A percentile compares a stretch with the other conserved stretches of the same genome.
These are phyloP conservation scores for Chaetomiaceae sp. DNA, from an alignment of 2,329 filamentous ascomycete genomes.

Conservation along the genomic window DNA sequence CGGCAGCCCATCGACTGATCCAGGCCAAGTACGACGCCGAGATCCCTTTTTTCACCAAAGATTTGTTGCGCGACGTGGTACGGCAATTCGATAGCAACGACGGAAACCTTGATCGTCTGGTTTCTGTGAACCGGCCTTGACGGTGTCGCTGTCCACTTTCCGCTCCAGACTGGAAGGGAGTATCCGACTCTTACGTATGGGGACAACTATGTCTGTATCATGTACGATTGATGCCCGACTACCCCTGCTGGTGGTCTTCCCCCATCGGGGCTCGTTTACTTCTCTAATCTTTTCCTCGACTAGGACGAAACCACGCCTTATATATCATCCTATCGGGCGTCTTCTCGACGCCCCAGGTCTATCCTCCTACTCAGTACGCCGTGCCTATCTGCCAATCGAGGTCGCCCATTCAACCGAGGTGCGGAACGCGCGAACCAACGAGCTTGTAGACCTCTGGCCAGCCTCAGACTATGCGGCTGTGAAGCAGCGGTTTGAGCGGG, in stretches of 20 bases:
- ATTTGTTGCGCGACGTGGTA: constrained; percentile 5
- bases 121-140: constrained; percentile 3
- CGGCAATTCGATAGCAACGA: constrained; percentile 1
- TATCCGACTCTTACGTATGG: neutral
- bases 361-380: neutral
- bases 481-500: neutral
- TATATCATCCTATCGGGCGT: neutral
- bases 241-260: neutral
- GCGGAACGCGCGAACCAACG: neutral
- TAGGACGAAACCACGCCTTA: neutral
- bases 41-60: constrained; percentile 9
- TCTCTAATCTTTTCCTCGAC: neutral
- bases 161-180: neutral
- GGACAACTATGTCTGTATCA: neutral
- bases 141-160: neutral
- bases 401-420: neutral
- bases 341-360: neutral
- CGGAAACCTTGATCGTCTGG: neutral
- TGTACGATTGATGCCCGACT: neutral
- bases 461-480: neutral
- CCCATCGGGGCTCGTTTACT: too few relatives aligned
- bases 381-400: neutral
- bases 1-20: neutral
- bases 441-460: neutral
- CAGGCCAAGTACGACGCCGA: constrained; percentile 5